phyloP scores from a whole-genome alignment of 1,284 basidiomycete species.

The Gymnopus androsaceus region DNA sequence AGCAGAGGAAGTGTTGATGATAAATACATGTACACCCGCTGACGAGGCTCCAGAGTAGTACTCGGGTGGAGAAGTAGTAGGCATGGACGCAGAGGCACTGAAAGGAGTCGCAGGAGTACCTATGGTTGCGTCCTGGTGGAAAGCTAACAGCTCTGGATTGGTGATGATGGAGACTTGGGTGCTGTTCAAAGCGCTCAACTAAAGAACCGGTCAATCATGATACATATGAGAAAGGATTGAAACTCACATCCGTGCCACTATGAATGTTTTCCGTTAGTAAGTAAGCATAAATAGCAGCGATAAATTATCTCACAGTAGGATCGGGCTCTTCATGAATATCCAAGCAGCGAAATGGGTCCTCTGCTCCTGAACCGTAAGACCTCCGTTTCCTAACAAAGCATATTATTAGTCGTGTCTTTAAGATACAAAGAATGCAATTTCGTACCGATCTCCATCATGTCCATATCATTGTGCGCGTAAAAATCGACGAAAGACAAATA shows the following conservation, averaged over 20 bases:
- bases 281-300: background rate
- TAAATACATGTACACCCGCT: conserved; percentile 54
- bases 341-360: conserved; percentile 60
- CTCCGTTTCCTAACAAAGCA: conserved; percentile 41
- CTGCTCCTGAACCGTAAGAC: conserved; percentile 50
- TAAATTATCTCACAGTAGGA: conserved; percentile 40
- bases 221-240: background rate
- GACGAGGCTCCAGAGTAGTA: conserved; percentile 51
- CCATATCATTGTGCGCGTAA: conserved; percentile 58
- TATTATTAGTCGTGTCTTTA: background rate
- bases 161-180: conserved; percentile 49
- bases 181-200: conserved; percentile 44
- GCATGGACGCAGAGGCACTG: conserved; percentile 38
- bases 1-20: conserved; percentile 47
- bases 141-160: conserved; percentile 54
- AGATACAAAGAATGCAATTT: background rate
- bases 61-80: conserved; percentile 47
- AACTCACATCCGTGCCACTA: conserved; percentile 51
- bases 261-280: background rate
- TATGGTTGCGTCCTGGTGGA: conserved; percentile 50
- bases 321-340: conserved; percentile 58
- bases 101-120: conserved; percentile 52
- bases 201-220: background rate
- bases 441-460: conserved; percentile 60
- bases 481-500: conserved; percentile 47